A percentile compares a stretch with the other conserved stretches of the same genome.
Conservation (phyloP, 2,329 filamentous ascomycete genomes). For the Xylaria sp. region DNA sequence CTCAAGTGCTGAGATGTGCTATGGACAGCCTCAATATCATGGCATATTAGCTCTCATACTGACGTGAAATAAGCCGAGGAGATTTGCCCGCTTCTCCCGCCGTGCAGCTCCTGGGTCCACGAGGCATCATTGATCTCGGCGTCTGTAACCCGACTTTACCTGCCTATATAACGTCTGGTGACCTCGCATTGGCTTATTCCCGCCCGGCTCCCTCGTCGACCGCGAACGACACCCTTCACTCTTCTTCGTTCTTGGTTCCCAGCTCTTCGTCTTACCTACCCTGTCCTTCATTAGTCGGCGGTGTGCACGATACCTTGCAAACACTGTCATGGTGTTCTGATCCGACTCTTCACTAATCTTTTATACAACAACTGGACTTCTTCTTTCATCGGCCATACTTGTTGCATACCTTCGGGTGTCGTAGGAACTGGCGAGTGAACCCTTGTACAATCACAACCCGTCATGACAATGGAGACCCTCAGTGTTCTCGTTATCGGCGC, state of each 20-base stretch:
- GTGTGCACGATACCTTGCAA: slow-evolving; percentile 2
- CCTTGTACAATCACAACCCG: slow-evolving; percentile 13
- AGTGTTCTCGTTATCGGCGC: slow-evolving; percentile 64
- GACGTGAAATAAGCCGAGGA: slow-evolving; percentile 3
- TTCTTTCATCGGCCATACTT: background rate
- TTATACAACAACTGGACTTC: background rate
- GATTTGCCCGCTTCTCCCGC: background rate
- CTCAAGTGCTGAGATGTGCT: background rate
- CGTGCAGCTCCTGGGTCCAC: background rate
- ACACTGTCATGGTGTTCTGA: slow-evolving; percentile 10
- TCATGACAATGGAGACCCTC: slow-evolving; percentile 50
- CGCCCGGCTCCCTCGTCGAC: background rate
- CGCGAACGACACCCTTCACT: background rate
- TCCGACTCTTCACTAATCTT: slow-evolving; percentile 5
- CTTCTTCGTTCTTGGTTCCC: background rate
- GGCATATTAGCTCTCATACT: slow-evolving; percentile 5
- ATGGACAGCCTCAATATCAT: slow-evolving; percentile 7
- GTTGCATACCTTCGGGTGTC: slow-evolving; percentile 9
- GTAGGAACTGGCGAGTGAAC: slow-evolving; percentile 5
- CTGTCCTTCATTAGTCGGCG: background rate
- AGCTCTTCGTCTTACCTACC: background rate
- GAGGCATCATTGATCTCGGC: background rate
- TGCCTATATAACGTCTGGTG: background rate
- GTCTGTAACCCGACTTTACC: background rate
- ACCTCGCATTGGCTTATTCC: background rate